These are phyloP conservation scores for Chaetoscypha palmicola DNA, from an alignment of 2,329 filamentous ascomycete species.

Conservation along the genomic window DNA sequence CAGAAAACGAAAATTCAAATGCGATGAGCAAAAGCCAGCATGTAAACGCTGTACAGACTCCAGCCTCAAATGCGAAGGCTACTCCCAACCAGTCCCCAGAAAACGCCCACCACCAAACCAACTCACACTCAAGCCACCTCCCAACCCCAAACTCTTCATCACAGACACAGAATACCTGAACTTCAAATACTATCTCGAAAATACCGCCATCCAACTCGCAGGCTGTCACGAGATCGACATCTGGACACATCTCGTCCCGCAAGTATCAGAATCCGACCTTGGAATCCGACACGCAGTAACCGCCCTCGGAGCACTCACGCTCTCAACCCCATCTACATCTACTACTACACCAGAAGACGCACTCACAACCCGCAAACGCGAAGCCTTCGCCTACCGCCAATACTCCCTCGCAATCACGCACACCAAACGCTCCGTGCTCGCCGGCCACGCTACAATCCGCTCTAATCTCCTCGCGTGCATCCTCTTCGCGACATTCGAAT, in stretches of 20 bases:
- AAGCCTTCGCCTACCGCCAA: constrained; percentile 7
- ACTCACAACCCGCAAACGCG: neutral
- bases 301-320: constrained; percentile 13
- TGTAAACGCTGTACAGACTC: neutral
- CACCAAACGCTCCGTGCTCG: neutral
- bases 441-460: neutral
- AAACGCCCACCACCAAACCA: neutral
- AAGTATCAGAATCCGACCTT: constrained; percentile 11
- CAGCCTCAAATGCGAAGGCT: neutral
- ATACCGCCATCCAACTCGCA: constrained; percentile 11
- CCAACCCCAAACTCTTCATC: constrained; percentile 1
- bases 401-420: constrained; percentile 4
- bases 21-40: neutral
- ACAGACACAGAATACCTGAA: constrained; percentile 13
- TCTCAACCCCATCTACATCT: too few species aligned
- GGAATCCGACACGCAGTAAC: constrained; percentile 13
- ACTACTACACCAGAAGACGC: neutral
- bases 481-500: constrained; percentile 10
- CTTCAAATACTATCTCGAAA: constrained; percentile 15
- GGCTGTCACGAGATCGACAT: constrained; percentile 9
- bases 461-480: constrained; percentile 9
- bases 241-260: constrained; percentile 13
- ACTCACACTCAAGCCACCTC: neutral
- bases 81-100: neutral
- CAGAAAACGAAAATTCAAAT: constrained; percentile 2